Evolutionary conservation across 2,329 filamentous ascomycete species (phyloP).

Genomic region (Rugonectria rugulosa): DNA sequence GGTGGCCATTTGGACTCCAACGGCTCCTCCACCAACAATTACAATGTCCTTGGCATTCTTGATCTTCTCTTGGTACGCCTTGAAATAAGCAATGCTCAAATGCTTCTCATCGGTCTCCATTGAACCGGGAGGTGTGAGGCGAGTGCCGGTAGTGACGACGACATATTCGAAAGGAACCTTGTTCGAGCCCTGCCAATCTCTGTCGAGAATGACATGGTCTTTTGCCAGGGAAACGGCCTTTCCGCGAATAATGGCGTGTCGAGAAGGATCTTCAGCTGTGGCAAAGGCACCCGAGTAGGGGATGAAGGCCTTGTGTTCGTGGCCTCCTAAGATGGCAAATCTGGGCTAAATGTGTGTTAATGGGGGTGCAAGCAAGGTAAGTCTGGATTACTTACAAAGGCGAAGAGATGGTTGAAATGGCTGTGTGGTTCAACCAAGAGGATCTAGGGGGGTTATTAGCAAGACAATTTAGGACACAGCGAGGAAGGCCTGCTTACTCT

Average conservation of each 20-base stretch:
- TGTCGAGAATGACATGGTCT: constrained; percentile 32
- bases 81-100: constrained; percentile 33
- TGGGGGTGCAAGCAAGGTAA: not conserved
- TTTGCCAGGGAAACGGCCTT: constrained; percentile 25
- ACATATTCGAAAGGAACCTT: constrained; percentile 35
- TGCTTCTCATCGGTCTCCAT: constrained; percentile 36
- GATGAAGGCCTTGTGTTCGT: constrained; percentile 58
- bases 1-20: constrained; percentile 37
- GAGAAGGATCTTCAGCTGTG: constrained; percentile 24
- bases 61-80: constrained; percentile 28
- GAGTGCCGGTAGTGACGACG: constrained; percentile 32
- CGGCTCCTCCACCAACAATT: constrained; percentile 37
- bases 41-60: constrained; percentile 32
- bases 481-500: constrained; percentile 11
- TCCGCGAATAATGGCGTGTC: constrained; percentile 30
- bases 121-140: constrained; percentile 32
- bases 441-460: constrained; percentile 37
- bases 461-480: not conserved
- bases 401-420: constrained; percentile 60
- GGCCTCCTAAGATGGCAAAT: constrained; percentile 51
- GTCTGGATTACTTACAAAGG: constrained; percentile 43
- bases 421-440: constrained; percentile 58
- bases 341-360: constrained; percentile 43
- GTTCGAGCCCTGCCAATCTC: constrained; percentile 34
- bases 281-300: constrained; percentile 49